Evolutionary conservation across 1,284 basidiomycete species (phyloP), one percentile per base, ranked within the genome.

Genomic region (Trichosporon asahii): DNA sequence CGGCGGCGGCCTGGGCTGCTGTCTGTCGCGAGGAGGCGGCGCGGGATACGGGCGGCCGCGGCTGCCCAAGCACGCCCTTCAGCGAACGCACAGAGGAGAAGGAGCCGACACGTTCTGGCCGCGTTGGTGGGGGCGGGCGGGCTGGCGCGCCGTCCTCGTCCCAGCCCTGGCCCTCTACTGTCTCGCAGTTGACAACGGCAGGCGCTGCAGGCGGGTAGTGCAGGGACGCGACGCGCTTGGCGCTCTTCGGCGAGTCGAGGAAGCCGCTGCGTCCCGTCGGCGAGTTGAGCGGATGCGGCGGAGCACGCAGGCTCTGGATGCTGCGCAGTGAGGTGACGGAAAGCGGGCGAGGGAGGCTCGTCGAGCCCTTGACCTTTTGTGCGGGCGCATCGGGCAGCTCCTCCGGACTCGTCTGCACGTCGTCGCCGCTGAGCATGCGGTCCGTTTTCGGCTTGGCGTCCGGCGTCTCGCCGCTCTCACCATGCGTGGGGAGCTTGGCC

Each of bases 261-360:
- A 66, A 68, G 61, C 66, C 53, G 0, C 35, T 37, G 15, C 29
- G 68, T 1, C 74, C 76, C 7, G 75, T 76, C 6, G 80, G 79
- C 14, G 78, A 79, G 67, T 83, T 83, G 68, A 83, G 77, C 14
- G 81, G 81, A 66, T 83, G 81, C 11, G 80, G 80, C 25, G 81
- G 80, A 0, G 80, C 81, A 12, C 81, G 78, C 31, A 80, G 75
- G 21, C 79, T 80, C 66, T 78, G 77, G 14, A 79, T 74, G 11
- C 78, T 80, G 9, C 81, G 78, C 6, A 82, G 68, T 3, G 79
- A 81, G 1, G 78, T n/a, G 57, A 61, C 27, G 14, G 27, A 31
- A 2, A 31, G 57, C 15, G 57, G 27, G 27, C 57, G 57, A 12
- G 57, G 57, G 15, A 61, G 57, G 18, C 2, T 60, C 55, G 25